These are phyloP conservation scores for Hyparrhenia diplandra DNA, from an alignment of 176 grass and related monocot genomes.

Conservation along the genomic window DNA sequence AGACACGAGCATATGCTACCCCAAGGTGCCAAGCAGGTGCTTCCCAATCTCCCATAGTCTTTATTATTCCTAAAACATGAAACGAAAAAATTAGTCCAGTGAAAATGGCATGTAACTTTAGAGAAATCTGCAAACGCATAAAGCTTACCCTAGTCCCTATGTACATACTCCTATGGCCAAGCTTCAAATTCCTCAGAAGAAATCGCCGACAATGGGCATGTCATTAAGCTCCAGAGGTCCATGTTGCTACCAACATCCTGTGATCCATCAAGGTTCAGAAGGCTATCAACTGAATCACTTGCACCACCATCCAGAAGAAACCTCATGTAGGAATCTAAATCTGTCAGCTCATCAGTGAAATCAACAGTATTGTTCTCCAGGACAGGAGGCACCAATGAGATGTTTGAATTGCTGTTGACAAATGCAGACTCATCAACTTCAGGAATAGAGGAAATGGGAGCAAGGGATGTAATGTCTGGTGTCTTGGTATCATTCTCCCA, in stretches of 20 bases:
- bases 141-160: constrained; percentile 42
- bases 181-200: constrained; percentile 33
- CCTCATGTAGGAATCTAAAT: constrained; percentile 59
- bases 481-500: constrained; percentile 61
- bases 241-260: constrained; percentile 46
- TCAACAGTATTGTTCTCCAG: constrained; percentile 33
- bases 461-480: constrained; percentile 41
- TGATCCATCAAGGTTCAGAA: constrained; percentile 45
- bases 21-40: constrained; percentile 36
- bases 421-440: constrained; percentile 32
- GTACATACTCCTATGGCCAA: constrained; percentile 15
- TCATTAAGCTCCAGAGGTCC: constrained; percentile 91
- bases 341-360: constrained; percentile 38
- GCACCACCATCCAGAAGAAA: constrained; percentile 53
- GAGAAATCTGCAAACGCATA: neutral
- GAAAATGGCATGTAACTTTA: neutral
- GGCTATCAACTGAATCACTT: constrained; percentile 46
- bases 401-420: neutral
- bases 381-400: constrained; percentile 16
- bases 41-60: constrained; percentile 29
- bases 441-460: constrained; percentile 30
- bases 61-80: constrained; percentile 44
- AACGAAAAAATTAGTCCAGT: neutral
- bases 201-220: constrained; percentile 32
- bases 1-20: constrained; percentile 32